Base-by-base conservation (phyloP, 2,329 filamentous ascomycete species). In the Periglandula ipomoeae region DNA sequence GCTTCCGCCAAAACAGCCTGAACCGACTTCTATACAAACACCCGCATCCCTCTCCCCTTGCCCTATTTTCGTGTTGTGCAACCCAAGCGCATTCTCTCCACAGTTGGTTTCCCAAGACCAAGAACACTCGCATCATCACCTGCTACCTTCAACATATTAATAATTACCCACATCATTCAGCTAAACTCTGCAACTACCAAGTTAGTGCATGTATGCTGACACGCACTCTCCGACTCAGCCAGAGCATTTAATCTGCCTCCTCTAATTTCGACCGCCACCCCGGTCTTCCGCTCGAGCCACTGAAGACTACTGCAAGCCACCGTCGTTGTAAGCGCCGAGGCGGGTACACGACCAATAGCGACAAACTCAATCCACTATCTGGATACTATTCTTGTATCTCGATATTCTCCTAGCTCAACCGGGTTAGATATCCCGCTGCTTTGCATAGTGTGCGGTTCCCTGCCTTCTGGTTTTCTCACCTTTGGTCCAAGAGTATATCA, bases 281-380 rank as follows among this genome's bases (percentile, higher is more conserved):
- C 23, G 6, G 20, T 26, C 44, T 39, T n/a, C 27, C 30, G 47
- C 63, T 48, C 59, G 53, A 23, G 30, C 43, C 22, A 32, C 13
- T 23, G 17, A 19, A n/a, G 17, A 15, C 52, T 55, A 50, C 54
- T 55, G 56, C 55, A 57, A 47, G 50, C 46, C 46, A 50, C 45
- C 43, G 30, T 35, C 50, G 44, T 32, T 51, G 49, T 57, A 59
- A 58, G 57, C 57, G 57, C 57, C 55, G 35, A 52, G 50, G 53
- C 56, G 56, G 56, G 42, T 55, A 53, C 49, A 48, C 51, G 26
- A 46, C 54, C 54, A 56, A 44, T 43, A 27, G 47, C 17, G 45
- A 22, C 30, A 46, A 44, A 39, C 32, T 49, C 43, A 32, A 40
- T 50, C 37, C 40, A 37, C 27, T 49, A 8, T 20, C 22, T 17